Base-by-base conservation (phyloP, 73 alveolate species). In the Paramecium tetraurelia region DNA sequence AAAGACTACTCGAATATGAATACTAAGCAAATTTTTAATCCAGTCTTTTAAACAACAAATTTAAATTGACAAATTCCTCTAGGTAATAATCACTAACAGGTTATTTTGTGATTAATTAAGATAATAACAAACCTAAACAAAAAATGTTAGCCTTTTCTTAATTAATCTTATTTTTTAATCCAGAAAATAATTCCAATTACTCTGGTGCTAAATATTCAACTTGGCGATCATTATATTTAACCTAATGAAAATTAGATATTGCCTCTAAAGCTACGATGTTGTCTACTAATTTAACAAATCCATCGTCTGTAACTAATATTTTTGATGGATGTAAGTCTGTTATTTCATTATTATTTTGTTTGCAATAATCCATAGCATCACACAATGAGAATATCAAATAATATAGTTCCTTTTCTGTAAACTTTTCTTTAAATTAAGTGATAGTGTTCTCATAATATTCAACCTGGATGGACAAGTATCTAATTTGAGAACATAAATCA, bases 191-290 rank as follows among this genome's bases (percentile, higher is more conserved):
- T 21, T 75, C 58, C 11, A 75, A 41, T 38, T 75, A 75, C n/a
- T 75, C 87, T 0, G 87, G 87, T 29, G 87, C 68, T 75, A 75
- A 41, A 75, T 75, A 75, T 11, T 75, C 87, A 29, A 75, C 40
- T 38, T 35, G n/a, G 18, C 87, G n/a, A 41, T 75, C 87, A 75
- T 41, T 75, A 20, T 75, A 75, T 38, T 75, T 75, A 11, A 75
- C 87, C 14, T 75, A 75, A 38, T 75, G 59, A 12, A 75, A 75
- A 38, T 75, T 75, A 41, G 58, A 38, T 20, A 75, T 35, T 16
- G 87, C 36, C n/a, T 75, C 58, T 0, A 38, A 21, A 12, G 59
- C 63, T 1, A 75, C 35, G 3, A 38, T 41, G 46, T 75, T 75
- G 46, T 75, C 87, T 29, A 75, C 59, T 38, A 75, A 38, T 36